A percentile compares a stretch with the other conserved stretches of the same genome.
Evolutionary conservation across 1,284 basidiomycete species (phyloP).

Genomic region (Tylopilus sp.): DNA sequence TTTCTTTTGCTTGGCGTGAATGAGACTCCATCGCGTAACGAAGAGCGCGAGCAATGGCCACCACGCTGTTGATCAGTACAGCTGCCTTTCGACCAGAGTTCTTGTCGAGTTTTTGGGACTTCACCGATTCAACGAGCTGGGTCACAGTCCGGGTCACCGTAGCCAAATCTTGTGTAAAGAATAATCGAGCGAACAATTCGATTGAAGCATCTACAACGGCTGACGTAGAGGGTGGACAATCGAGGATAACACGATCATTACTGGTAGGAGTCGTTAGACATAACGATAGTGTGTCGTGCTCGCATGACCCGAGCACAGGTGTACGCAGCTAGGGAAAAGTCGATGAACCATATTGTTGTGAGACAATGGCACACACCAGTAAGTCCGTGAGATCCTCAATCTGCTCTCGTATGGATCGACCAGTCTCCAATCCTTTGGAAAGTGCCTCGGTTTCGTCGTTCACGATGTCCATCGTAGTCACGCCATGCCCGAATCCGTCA

Average conservation of each 20-base stretch:
- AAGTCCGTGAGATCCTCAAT: conserved; percentile 74
- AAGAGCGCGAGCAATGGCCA: conserved; percentile 79
- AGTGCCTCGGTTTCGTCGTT: conserved; percentile 38
- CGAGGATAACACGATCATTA: conserved; percentile 44
- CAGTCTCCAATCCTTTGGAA: conserved; percentile 27
- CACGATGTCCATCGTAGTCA: conserved; percentile 67
- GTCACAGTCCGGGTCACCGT: conserved; percentile 67
- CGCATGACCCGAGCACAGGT: conserved; percentile 81
- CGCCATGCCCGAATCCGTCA: conserved; percentile 92
- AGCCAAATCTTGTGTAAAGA: conserved; percentile 75
- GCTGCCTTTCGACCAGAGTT: conserved; percentile 90
- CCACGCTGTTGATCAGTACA: conserved; percentile 76
- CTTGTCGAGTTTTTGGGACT: conserved; percentile 80
- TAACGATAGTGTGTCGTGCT: conserved; percentile 82
- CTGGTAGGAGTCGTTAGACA: conserved; percentile 52
- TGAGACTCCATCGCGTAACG: conserved; percentile 52
- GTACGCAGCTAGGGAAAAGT: conserved; percentile 55
- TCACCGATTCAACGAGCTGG: conserved; percentile 66
- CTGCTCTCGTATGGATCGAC: conserved; percentile 47
- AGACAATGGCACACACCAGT: conserved; percentile 48
- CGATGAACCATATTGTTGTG: conserved; percentile 8
- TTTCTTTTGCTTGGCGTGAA: conserved; percentile 61
- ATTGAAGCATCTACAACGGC: conserved; percentile 89
- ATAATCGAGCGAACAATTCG: conserved; percentile 77
- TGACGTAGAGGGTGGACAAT: conserved; percentile 76